Evolutionary conservation across 2,329 filamentous ascomycete species (phyloP), one percentile per base, ranked within the genome.

Genomic region (Boeremia exigua): DNA sequence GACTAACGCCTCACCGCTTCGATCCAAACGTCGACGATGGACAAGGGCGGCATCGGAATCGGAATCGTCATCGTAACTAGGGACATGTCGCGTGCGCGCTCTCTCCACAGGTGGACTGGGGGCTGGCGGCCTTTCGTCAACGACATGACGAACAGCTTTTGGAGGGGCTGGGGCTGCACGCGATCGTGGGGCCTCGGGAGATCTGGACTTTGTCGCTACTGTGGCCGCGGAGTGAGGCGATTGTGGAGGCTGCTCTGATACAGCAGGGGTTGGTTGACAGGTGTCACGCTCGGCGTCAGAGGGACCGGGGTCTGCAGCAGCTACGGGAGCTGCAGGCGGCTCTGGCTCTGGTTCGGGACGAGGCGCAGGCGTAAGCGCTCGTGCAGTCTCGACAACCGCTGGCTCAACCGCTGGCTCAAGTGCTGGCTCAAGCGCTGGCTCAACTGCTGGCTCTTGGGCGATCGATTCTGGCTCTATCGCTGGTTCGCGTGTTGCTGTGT

Each of bases 71-170:
- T 72, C 71, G 59, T 73, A 73, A 44, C 70, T 66, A 50, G 68
- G 53, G 9, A 62, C 60, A 54, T 72, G 65, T 55, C 71, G 69
- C 34, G 66, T 63, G 44, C 70, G 68, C 27, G 50, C 61, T 62
- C 63, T 67, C 48, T 64, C 65, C 25, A 72, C 54, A 38, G 73
- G 72, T 51, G 72, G 71, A 50, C 69, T 71, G 28, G 72, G 72
- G 53, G 72, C 70, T 48, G 72, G 68, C 17, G 72, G 72, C 62
- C 71, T 66, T 39, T 72, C 70, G 53, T 73, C 70, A 17, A 71
- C 29, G 38, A 61, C 33, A 50, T 64, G 62, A 45, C 60, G 61
- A 34, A 60, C 42, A 42, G 60, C 64, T 60, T 67, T 59, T 65
- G 65, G 53, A 43, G 60, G 54, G 45, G 60, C 53, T 72, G 72